Percentiles rank a stretch among this genome's conserved stretches.
Conservation (phyloP, 139 green algal species). For the Micractinium sp. region DNA sequence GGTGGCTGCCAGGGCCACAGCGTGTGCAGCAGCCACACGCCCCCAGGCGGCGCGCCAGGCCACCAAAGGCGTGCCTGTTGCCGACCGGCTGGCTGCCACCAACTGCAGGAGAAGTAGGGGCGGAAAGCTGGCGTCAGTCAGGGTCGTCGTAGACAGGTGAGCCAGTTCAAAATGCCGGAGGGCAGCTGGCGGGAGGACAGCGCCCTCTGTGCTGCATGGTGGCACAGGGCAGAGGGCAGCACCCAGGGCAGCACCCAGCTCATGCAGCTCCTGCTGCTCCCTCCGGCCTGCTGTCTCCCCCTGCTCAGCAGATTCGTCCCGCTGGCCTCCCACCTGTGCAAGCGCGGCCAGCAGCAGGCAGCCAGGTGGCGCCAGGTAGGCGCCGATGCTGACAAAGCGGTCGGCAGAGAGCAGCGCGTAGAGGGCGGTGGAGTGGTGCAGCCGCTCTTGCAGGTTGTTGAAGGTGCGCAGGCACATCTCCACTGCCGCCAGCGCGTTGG, state of each 20-base stretch:
- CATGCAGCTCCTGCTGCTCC: background rate
- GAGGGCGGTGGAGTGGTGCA: conserved; percentile 85
- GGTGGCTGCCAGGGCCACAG: background rate
- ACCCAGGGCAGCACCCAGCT: background rate
- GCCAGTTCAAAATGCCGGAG: background rate
- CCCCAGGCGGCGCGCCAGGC: conserved; percentile 8
- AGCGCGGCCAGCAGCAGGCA: conserved; percentile 61
- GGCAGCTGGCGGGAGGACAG: background rate
- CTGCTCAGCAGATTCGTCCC: no score
- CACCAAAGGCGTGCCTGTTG: background rate
- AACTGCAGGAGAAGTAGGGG: background rate
- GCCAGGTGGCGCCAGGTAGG: conserved; percentile 72
- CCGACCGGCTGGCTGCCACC: background rate
- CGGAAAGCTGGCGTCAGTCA: background rate
- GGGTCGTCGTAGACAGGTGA: no score
- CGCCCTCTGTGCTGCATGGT: no score
- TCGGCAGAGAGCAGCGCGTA: conserved; percentile 66
- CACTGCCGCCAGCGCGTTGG: background rate
- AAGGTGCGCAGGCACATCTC: conserved; percentile 37
- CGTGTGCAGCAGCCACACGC: background rate
- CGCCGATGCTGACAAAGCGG: conserved; percentile 69
- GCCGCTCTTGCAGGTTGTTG: conserved; percentile 84
- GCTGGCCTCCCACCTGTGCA: conserved; percentile 60
- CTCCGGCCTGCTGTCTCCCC: background rate
- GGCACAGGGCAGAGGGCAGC: background rate